A percentile compares a stretch with the other conserved stretches of the same genome.
phyloP scores from a whole-genome alignment of 129 eudicot species.

The Tagetes patula region DNA sequence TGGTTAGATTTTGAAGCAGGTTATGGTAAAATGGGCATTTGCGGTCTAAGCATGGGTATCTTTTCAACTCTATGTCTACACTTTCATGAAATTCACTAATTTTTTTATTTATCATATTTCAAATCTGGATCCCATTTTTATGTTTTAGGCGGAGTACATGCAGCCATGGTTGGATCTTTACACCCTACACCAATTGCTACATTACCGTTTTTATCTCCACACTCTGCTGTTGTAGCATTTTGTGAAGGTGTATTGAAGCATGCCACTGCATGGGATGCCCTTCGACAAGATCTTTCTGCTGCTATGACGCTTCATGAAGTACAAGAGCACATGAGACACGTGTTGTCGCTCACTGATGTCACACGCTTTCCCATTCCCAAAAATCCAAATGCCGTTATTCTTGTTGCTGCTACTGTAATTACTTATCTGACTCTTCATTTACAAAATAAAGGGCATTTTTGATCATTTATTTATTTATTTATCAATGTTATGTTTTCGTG shows the following conservation, averaged over 20 bases:
- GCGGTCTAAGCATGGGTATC: slow-evolving; percentile 99
- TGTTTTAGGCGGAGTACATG: slow-evolving; percentile 89
- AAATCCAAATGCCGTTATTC: slow-evolving; percentile 75
- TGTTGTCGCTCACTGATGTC: slow-evolving; percentile 90
- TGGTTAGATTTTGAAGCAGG: slow-evolving; percentile 89
- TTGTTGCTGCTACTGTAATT: slow-evolving; percentile 97
- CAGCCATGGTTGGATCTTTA: slow-evolving; percentile 98
- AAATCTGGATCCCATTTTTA: slow-evolving; percentile 8
- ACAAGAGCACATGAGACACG: slow-evolving; percentile 72
- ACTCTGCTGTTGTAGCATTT: slow-evolving; percentile 94
- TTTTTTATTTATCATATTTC: neutral
- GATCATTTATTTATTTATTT: neutral
- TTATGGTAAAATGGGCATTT: slow-evolving; percentile 86
- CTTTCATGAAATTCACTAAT: neutral
- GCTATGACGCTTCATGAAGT: slow-evolving; percentile 81
- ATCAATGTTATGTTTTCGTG: neutral
- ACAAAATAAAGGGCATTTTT: neutral
- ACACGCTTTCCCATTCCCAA: slow-evolving; percentile 92
- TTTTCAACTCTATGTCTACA: slow-evolving; percentile 15
- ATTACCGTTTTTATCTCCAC: slow-evolving; percentile 92
- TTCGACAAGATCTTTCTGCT: slow-evolving; percentile 69
- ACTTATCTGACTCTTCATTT: neutral
- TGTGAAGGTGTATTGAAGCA: slow-evolving; percentile 89
- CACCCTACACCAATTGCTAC: slow-evolving; percentile 94
- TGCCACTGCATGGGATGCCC: slow-evolving; percentile 95